These are phyloP conservation scores for California macrophylla DNA, from an alignment of 441 rosid species.

Conservation along the genomic window DNA sequence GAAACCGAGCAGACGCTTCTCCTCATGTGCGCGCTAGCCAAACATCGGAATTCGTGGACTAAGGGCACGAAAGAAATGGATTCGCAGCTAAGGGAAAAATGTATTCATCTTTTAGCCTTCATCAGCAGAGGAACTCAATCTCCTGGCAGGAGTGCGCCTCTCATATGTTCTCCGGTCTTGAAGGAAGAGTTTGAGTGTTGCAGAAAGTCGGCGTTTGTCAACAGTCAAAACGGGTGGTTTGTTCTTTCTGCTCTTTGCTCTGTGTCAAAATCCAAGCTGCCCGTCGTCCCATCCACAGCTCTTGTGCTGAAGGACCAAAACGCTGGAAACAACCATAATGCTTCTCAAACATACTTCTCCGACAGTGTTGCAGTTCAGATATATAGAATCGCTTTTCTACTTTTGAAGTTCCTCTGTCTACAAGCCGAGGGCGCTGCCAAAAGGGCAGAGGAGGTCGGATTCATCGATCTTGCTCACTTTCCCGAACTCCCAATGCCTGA, in stretches of 20 bases:
- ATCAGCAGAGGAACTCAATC: slow-evolving; percentile 69
- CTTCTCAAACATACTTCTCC: slow-evolving; percentile 55
- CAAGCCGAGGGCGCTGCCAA: slow-evolving; percentile 77
- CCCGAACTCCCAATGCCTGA: slow-evolving; percentile 99
- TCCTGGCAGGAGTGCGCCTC: slow-evolving; percentile 36
- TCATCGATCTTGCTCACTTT: slow-evolving; percentile 74
- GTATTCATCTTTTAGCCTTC: slow-evolving; percentile 81
- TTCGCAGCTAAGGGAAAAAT: slow-evolving; percentile 64
- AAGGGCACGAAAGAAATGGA: slow-evolving; percentile 68
- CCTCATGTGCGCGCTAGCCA: slow-evolving; percentile 69
- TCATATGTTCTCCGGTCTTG: slow-evolving; percentile 50
- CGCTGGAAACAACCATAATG: slow-evolving; percentile 29
- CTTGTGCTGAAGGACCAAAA: slow-evolving; percentile 43
- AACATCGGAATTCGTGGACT: slow-evolving; percentile 61
- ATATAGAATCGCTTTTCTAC: slow-evolving; percentile 60
- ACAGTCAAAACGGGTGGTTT: slow-evolving; percentile 82
- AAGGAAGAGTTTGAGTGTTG: slow-evolving; percentile 63
- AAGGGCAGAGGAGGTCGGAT: slow-evolving; percentile 84
- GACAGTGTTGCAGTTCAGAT: slow-evolving; percentile 80
- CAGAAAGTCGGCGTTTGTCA: slow-evolving; percentile 49
- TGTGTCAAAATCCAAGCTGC: slow-evolving; percentile 31
- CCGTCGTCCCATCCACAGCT: slow-evolving; percentile 37
- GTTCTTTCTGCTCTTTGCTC: slow-evolving; percentile 60
- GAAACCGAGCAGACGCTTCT: slow-evolving; percentile 79
- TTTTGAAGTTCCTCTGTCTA: slow-evolving; percentile 67